These are phyloP conservation scores for Trichoderma harzianum DNA, from an alignment of 2,329 filamentous ascomycete genomes.

Conservation along the genomic window DNA sequence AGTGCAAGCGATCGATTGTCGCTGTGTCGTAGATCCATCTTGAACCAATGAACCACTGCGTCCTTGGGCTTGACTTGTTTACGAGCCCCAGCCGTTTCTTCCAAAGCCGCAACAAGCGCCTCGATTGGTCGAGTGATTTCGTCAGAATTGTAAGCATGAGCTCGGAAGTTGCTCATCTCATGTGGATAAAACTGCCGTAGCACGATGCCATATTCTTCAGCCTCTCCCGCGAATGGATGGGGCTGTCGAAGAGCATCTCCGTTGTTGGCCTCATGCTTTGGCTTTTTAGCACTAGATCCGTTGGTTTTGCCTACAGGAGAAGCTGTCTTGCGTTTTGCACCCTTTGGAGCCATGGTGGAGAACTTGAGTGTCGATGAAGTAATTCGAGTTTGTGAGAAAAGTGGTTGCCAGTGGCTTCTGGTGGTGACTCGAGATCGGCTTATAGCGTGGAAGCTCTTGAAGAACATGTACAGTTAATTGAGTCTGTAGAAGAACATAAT, in stretches of 20 bases:
- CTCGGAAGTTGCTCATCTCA: slow-evolving; percentile 81
- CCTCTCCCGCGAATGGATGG: slow-evolving; percentile 44
- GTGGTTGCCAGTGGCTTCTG: neutral
- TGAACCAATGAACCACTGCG: slow-evolving; percentile 87
- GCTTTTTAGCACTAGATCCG: slow-evolving; percentile 31
- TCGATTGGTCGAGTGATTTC: slow-evolving; percentile 71
- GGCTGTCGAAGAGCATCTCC: slow-evolving; percentile 40
- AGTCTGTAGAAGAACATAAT: neutral
- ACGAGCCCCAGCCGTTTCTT: slow-evolving; percentile 56
- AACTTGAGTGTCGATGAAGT: neutral
- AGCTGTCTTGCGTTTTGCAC: slow-evolving; percentile 29
- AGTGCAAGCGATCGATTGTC: slow-evolving; percentile 72
- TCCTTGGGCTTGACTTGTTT: slow-evolving; percentile 50
- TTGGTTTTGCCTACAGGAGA: slow-evolving; percentile 21
- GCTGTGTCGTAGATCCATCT: slow-evolving; percentile 67
- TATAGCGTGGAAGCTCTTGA: neutral
- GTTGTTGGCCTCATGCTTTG: slow-evolving; percentile 28
- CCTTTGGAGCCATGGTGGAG: slow-evolving; percentile 29
- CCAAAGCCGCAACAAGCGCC: slow-evolving; percentile 57
- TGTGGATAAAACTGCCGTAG: slow-evolving; percentile 75
- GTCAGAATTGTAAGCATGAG: slow-evolving; percentile 67
- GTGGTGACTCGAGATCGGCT: neutral
- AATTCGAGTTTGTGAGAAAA: neutral
- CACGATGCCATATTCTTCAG: slow-evolving; percentile 59
- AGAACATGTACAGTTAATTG: slow-evolving; percentile 6